Conservation (phyloP, 495 filamentous ascomycete genomes). For the Astrothelium macrocarpum region DNA sequence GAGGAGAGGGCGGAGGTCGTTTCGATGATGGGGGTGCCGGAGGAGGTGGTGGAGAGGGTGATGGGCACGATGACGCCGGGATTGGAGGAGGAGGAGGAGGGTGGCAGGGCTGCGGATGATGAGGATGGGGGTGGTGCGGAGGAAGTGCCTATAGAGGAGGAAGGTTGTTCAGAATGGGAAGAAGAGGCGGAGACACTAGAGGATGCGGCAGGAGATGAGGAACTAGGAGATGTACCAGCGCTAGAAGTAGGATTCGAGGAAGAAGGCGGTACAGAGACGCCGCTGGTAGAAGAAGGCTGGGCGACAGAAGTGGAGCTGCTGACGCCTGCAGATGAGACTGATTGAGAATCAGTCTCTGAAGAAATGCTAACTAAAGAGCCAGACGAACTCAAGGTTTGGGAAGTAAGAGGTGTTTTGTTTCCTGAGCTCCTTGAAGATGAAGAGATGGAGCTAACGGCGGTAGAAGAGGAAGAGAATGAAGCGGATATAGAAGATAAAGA, state of each 20-base stretch:
- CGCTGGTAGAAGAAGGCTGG: conserved; percentile 1
- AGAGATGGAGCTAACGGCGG: background rate
- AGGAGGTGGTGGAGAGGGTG: conserved; percentile 13
- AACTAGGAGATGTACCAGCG: conserved; percentile 1
- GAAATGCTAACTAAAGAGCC: background rate
- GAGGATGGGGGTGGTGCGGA: conserved; percentile 39
- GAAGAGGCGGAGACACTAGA: background rate
- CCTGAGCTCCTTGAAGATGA: background rate
- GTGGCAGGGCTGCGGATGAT: background rate
- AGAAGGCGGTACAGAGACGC: conserved; percentile 7
- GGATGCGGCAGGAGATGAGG: conserved; percentile 1
- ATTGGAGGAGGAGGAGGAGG: conserved; percentile 16
- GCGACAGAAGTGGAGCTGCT: conserved; percentile 5
- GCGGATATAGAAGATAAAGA: background rate
- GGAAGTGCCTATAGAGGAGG: conserved; percentile 15
- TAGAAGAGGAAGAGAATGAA: background rate
- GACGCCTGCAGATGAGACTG: background rate
- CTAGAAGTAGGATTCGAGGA: conserved; percentile 12
- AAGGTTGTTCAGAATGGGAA: background rate
- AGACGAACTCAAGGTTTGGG: background rate
- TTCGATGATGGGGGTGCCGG: conserved; percentile 12
- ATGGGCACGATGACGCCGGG: conserved; percentile 18
- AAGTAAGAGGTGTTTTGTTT: background rate
- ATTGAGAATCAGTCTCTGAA: background rate
- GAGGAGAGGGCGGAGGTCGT: conserved; percentile 18